A percentile compares a stretch with the other conserved stretches of the same genome.
Evolutionary conservation across 2,329 filamentous ascomycete genomes (phyloP).

Genomic region (Rutstroemia sydowiana): DNA sequence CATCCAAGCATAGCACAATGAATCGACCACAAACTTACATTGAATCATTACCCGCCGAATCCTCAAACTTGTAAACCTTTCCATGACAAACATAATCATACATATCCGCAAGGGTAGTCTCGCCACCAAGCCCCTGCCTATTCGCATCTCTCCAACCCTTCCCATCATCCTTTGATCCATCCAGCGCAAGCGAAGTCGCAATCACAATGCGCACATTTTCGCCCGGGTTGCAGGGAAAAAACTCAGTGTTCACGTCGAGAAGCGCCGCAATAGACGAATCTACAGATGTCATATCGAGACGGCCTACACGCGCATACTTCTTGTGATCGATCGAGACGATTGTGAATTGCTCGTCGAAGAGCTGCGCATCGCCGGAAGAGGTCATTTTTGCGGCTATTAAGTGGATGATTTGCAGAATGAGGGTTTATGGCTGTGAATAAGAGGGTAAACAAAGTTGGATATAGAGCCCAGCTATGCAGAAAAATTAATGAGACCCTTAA

Average conservation of each 20-base stretch:
- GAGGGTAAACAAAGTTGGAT: not conserved
- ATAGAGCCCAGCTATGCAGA: not conserved
- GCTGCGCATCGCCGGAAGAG: constrained; percentile 73
- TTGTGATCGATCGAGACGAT: constrained; percentile 70
- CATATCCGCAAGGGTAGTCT: constrained; percentile 63
- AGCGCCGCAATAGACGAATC: constrained; percentile 71
- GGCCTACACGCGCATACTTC: constrained; percentile 94
- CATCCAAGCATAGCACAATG: not conserved
- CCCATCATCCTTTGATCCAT: constrained; percentile 71
- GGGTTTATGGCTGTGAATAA: constrained; percentile 29
- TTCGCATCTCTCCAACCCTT: constrained; percentile 76
- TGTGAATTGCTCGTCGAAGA: constrained; percentile 89
- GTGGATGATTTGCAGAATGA: too few species aligned
- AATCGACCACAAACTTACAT: constrained; percentile 76
- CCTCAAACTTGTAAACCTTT: constrained; percentile 84
- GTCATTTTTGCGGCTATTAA: constrained; percentile 63
- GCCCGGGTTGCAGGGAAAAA: constrained; percentile 69
- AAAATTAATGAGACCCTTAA: not conserved
- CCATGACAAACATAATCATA: constrained; percentile 86
- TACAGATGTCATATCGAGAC: constrained; percentile 68
- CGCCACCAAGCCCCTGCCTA: constrained; percentile 43
- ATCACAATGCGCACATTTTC: constrained; percentile 76
- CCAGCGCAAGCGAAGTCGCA: constrained; percentile 77
- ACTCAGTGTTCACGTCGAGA: constrained; percentile 89
- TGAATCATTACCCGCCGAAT: constrained; percentile 68